Evolutionary conservation across 768 basidiomycete species (phyloP).

Genomic region (Trametes cingulata): DNA sequence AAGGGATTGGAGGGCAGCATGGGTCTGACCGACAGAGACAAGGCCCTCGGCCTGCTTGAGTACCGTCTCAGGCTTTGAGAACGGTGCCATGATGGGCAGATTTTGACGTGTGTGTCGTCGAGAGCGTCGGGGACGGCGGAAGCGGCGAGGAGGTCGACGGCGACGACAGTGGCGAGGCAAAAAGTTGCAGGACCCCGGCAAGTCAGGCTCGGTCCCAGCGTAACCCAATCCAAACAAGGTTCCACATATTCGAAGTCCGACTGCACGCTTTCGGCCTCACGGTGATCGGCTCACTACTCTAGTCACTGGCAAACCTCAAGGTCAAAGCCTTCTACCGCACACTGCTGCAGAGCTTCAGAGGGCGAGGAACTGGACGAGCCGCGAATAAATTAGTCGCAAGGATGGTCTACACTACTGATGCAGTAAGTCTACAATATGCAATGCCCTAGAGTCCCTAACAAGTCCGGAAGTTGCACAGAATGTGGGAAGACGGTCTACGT

Average conservation of each 20-base stretch:
- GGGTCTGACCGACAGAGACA: constrained; percentile 86
- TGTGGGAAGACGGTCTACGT: constrained; percentile 9
- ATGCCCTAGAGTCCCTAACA: constrained; percentile 7
- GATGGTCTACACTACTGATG: constrained; percentile 23
- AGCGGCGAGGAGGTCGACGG: constrained; percentile 3
- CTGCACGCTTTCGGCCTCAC: too few relatives aligned
- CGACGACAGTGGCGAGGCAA: constrained; percentile 8
- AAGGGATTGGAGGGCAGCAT: constrained; percentile 86
- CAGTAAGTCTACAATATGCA: constrained; percentile 22
- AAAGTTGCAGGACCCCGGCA: constrained; percentile 9
- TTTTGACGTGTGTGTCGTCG: constrained; percentile 11
- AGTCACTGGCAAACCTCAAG: too few relatives aligned
- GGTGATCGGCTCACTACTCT: too few relatives aligned
- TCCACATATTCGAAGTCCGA: constrained; percentile 6
- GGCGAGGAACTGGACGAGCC: not conserved
- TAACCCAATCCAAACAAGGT: constrained; percentile 1
- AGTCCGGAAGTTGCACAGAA: constrained; percentile 13
- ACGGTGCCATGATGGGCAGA: constrained; percentile 70
- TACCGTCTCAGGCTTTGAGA: constrained; percentile 87
- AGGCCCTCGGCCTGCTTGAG: constrained; percentile 94
- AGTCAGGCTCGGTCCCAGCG: constrained; percentile 14
- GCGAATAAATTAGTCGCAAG: constrained; percentile 21
- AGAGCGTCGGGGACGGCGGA: constrained; percentile 10
- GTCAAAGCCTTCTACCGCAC: too few relatives aligned
- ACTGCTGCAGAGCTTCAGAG: not conserved